Percentiles rank a stretch among this genome's conserved stretches.
phyloP scores from a whole-genome alignment of 768 basidiomycete genomes.

The Mycena sanguinolenta region DNA sequence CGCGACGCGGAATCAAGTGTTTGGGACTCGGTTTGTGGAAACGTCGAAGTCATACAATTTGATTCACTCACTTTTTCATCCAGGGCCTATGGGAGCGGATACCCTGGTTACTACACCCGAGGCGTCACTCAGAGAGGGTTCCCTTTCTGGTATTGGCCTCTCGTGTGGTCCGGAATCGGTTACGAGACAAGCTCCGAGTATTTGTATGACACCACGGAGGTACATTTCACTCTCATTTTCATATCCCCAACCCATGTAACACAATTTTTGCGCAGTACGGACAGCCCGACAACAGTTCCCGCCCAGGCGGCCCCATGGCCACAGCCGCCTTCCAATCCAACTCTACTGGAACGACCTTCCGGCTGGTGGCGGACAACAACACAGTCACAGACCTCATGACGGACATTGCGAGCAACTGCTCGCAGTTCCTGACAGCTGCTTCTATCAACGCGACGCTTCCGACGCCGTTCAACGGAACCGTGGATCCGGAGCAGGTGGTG shows the following conservation, averaged over 20 bases:
- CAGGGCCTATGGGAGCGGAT: constrained; percentile 75
- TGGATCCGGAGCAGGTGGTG: constrained; percentile 62
- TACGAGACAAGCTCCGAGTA: constrained; percentile 43
- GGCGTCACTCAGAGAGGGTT: constrained; percentile 66
- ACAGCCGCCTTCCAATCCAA: constrained; percentile 56
- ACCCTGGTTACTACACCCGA: constrained; percentile 61
- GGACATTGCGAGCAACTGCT: constrained; percentile 56
- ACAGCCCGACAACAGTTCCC: constrained; percentile 54
- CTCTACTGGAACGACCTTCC: constrained; percentile 52
- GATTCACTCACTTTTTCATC: neutral
- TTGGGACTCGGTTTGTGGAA: constrained; percentile 56
- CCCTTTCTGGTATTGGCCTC: constrained; percentile 78
- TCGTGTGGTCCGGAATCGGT: constrained; percentile 55
- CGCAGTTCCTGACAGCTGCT: constrained; percentile 47
- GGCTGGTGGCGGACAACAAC: constrained; percentile 59
- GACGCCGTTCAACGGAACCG: constrained; percentile 44
- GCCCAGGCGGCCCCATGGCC: constrained; percentile 60
- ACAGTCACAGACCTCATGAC: constrained; percentile 57
- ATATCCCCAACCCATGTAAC: neutral
- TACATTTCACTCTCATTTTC: constrained; percentile 33
- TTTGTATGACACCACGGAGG: constrained; percentile 52
- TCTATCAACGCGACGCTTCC: constrained; percentile 41
- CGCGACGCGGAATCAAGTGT: constrained; percentile 59
- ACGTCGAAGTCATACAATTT: constrained; percentile 15
- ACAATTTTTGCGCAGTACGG: constrained; percentile 56